Conservation (phyloP, 2,329 filamentous ascomycete species). For the Metarhizium anisopliae region DNA sequence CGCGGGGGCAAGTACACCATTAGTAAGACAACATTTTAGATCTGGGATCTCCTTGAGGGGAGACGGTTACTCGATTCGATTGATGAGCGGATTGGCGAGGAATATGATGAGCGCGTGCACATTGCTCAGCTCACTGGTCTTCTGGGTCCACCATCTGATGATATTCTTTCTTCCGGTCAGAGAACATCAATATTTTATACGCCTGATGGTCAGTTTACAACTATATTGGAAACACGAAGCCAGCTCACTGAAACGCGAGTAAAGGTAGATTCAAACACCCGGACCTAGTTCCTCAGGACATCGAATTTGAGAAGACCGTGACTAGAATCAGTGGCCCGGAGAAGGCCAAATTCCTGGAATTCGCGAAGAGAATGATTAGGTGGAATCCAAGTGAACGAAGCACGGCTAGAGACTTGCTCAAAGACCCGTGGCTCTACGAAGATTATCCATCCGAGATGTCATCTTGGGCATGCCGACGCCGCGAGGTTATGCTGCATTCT, state of each 20-base stretch:
- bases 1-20: neutral
- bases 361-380: slow-evolving; percentile 7
- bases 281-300: neutral
- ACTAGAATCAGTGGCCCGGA: slow-evolving; percentile 4
- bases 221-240: neutral
- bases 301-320: neutral
- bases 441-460: neutral
- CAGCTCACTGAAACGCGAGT: neutral
- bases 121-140: slow-evolving; percentile 7
- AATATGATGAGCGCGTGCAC: slow-evolving; percentile 5
- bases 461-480: too few relatives aligned
- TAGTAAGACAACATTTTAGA: neutral
- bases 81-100: neutral
- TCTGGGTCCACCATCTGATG: slow-evolving; percentile 2
- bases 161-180: slow-evolving; percentile 2
- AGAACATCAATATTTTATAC: slow-evolving; percentile 8
- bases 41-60: slow-evolving; percentile 8
- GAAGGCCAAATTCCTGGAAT: slow-evolving; percentile 3
- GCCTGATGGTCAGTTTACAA: neutral
- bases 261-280: slow-evolving; percentile 3
- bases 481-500: too few relatives aligned
- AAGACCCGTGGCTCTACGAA: slow-evolving; percentile 7
- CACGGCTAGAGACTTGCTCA: slow-evolving; percentile 5
- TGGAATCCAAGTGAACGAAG: slow-evolving; percentile 5
- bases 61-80: slow-evolving; percentile 5